Percentiles rank a stretch among this genome's conserved stretches.
Conservation (phyloP, 352 stramenopile genomes). For the Phytophthora crassamura region DNA sequence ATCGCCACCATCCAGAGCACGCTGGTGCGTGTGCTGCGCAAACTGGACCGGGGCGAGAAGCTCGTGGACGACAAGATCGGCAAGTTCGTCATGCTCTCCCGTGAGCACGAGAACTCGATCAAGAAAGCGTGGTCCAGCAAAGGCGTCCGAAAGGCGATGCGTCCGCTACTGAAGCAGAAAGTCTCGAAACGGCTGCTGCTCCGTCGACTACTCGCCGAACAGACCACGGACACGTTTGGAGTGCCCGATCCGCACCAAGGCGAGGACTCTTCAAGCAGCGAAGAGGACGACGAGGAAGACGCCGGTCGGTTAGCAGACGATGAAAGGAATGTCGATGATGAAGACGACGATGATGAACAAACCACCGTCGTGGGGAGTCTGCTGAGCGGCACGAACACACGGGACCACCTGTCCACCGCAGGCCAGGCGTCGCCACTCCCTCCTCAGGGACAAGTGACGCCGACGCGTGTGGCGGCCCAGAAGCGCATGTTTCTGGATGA, state of each 20-base stretch:
- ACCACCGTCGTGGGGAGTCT: conserved; percentile 84
- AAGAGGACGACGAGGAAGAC: conserved; percentile 71
- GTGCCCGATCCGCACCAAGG: conserved; percentile 32
- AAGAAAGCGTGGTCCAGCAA: conserved; percentile 91
- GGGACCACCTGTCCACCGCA: conserved; percentile 46
- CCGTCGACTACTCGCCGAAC: conserved; percentile 76
- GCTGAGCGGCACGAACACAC: conserved; percentile 68
- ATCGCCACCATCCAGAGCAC: conserved; percentile 89
- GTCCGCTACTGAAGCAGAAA: conserved; percentile 86
- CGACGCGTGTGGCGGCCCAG: conserved; percentile 24
- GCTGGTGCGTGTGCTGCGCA: conserved; percentile 82
- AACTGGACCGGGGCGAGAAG: conserved; percentile 76
- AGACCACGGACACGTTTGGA: conserved; percentile 56
- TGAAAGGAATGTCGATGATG: conserved; percentile 59
- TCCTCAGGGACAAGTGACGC: conserved; percentile 22
- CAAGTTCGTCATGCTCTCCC: conserved; percentile 87
- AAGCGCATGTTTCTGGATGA: conserved; percentile 67
- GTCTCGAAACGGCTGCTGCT: conserved; percentile 84
- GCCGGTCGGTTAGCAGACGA: conserved; percentile 50
- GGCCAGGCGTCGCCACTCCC: conserved; percentile 11
- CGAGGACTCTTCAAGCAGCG: conserved; percentile 80
- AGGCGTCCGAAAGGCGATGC: conserved; percentile 87
- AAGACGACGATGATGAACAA: conserved; percentile 81
- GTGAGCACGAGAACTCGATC: conserved; percentile 87
- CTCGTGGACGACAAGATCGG: conserved; percentile 80